Evolutionary conservation across 23 red algal genomes (phyloP).

Genomic region (Chondrus crispus): DNA sequence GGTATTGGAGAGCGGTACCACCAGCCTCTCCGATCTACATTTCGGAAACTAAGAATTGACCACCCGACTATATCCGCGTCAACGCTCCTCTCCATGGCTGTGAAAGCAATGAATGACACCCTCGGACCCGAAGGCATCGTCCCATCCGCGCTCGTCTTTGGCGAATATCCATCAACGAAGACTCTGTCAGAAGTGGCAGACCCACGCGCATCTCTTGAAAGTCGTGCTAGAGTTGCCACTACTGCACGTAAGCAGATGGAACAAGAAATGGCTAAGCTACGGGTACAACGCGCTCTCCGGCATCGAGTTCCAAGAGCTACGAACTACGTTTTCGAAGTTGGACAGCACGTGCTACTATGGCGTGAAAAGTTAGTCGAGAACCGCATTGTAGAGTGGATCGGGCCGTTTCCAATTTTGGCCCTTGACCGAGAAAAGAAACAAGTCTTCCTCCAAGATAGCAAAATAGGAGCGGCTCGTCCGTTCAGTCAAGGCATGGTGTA

Average conservation of each 20-base stretch:
- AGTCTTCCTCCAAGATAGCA: not conserved
- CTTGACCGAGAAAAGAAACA: not conserved
- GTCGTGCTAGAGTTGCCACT: not conserved
- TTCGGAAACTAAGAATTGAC: not conserved
- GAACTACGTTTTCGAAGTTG: not conserved
- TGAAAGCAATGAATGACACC: slow-evolving; percentile 11
- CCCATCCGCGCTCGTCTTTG: not conserved
- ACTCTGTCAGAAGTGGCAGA: not conserved
- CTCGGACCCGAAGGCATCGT: not conserved
- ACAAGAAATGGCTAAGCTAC: not conserved
- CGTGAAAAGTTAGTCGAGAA: not conserved
- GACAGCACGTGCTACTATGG: slow-evolving; percentile 2
- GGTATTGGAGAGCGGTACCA: not conserved
- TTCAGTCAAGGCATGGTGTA: not conserved
- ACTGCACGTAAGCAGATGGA: not conserved
- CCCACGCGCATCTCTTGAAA: not conserved
- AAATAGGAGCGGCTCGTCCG: not conserved
- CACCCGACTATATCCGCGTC: not conserved
- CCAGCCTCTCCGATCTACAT: not conserved
- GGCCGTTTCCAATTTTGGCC: not conserved
- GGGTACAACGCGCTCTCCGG: not conserved
- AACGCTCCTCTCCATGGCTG: not conserved
- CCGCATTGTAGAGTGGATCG: slow-evolving; percentile 29
- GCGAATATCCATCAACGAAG: not conserved
- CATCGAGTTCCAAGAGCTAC: not conserved